These are phyloP conservation scores for Eruca vesicaria DNA, from an alignment of 441 rosid species.

Conservation along the genomic window DNA sequence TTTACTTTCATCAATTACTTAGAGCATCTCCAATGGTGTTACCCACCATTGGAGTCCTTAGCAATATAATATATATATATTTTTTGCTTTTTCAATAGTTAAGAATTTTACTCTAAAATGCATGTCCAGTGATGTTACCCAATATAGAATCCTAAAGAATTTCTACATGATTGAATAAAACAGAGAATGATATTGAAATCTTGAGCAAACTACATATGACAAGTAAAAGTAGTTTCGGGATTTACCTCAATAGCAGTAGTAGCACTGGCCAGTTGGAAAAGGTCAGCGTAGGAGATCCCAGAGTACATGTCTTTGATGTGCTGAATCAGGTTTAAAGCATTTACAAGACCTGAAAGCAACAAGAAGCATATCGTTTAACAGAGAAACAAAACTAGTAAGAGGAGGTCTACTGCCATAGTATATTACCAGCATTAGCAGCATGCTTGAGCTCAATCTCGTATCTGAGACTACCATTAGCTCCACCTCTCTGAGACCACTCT, in stretches of 20 bases:
- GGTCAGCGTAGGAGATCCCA: slow-evolving; percentile 78
- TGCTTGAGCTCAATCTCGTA: slow-evolving; percentile 90
- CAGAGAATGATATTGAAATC: no score
- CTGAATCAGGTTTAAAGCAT: slow-evolving; percentile 75
- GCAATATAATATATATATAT: no score
- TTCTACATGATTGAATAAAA: no score
- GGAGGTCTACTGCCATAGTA: not conserved
- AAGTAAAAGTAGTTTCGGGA: not conserved
- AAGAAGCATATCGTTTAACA: not conserved
- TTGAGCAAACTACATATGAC: no score
- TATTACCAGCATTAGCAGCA: slow-evolving; percentile 89
- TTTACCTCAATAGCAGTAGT: slow-evolving; percentile 93
- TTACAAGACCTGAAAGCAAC: slow-evolving; percentile 65
- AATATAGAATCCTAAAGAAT: no score
- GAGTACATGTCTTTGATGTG: slow-evolving; percentile 83
- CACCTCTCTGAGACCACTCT: slow-evolving; percentile 91
- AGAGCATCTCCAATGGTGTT: no score
- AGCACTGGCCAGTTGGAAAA: slow-evolving; percentile 92
- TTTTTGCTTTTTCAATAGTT: no score
- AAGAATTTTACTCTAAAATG: no score
- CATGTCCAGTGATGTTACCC: no score
- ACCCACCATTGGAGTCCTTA: no score
- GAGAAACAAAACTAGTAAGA: slow-evolving; percentile 9
- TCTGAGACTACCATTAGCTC: slow-evolving; percentile 94
- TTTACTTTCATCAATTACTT: not conserved